Evolutionary conservation across 2,329 filamentous ascomycete genomes (phyloP), one percentile per base, ranked within the genome.

Genomic region (Aspergillus japonicus): DNA sequence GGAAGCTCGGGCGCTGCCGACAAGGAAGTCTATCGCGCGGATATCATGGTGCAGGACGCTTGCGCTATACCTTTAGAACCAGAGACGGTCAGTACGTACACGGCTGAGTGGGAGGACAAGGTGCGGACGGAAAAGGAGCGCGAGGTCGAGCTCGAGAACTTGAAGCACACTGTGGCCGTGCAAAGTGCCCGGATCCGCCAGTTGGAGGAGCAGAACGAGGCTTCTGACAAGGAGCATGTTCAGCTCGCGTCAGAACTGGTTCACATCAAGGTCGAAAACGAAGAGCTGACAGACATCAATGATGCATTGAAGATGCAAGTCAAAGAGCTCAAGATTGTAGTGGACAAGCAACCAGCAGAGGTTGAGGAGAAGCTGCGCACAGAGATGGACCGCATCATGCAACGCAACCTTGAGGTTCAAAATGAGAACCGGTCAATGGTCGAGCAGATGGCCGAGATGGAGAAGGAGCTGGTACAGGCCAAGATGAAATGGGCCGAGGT

Each of bases 401-500:
- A 92, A 75, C 87, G 92, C 62, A 98, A 98, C 73, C 85, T 90
- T 63, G 92, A 96, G 70, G 93, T 98, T 7, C 93, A 98, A 71
- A 92, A 96, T 68, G 92, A 96, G 79, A 99, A 98, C 71, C 84
- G 90, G 61, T 86, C 83, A 59, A 80, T 99, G 66, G 93, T 97
- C 77, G 94, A 96, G 72, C 91, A 95, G 70, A 85, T 96, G 84
- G 84, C 86, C 5, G 92, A 97, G 68, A 90, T 98, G 81, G 95
- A 98, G 81, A 90, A 93, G 76, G 88, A 92, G 74, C 81, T 99
- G 66, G 94, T 99, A 64, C 87, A 89, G 73, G 95, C 92, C 1
- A 99, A 99, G 84, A 90, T 99, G 90, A 86, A 87, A 71, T 92
- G 93, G 80, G 95, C 95, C 57, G 92, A 97, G 88, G 94, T 96